phyloP scores from a whole-genome alignment of 495 filamentous ascomycete species.

The Paragyromitra xinjiangensis region DNA sequence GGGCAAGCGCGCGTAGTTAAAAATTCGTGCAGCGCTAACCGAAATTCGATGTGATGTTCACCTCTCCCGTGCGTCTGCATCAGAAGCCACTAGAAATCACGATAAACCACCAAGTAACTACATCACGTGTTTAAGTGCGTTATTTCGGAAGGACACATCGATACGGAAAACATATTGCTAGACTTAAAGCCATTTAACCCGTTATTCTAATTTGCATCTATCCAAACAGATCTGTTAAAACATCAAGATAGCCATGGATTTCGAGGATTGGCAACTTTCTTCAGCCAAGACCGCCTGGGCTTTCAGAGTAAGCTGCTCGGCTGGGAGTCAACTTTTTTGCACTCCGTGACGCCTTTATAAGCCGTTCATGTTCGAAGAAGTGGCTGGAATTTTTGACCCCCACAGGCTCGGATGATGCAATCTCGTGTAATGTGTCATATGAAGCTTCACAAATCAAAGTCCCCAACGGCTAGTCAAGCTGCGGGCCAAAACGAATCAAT shows the following conservation, averaged over 20 bases:
- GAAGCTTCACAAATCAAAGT: neutral
- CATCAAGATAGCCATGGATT: neutral
- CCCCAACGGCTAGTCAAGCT: neutral
- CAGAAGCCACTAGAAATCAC: neutral
- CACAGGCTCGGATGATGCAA: neutral
- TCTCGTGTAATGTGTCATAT: neutral
- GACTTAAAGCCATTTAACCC: neutral
- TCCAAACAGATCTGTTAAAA: neutral
- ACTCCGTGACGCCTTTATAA: neutral
- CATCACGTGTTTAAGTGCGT: too few relatives aligned
- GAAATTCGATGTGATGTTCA: neutral
- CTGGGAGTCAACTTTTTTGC: neutral
- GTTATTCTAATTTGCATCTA: neutral
- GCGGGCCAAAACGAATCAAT: neutral
- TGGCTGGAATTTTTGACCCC: neutral
- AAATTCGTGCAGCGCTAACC: conserved; percentile 9
- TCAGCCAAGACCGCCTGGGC: neutral
- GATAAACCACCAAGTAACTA: neutral
- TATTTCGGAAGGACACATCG: too few relatives aligned
- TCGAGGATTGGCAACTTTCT: neutral
- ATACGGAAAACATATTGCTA: neutral
- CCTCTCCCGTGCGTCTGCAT: neutral
- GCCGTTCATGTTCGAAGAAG: neutral
- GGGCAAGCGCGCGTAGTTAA: conserved; percentile 3
- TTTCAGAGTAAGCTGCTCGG: neutral